Percentiles rank a stretch among this genome's conserved stretches.
These are phyloP conservation scores for Pharnaceum exiguum DNA, from an alignment of 148 eudicot species.

Conservation along the genomic window DNA sequence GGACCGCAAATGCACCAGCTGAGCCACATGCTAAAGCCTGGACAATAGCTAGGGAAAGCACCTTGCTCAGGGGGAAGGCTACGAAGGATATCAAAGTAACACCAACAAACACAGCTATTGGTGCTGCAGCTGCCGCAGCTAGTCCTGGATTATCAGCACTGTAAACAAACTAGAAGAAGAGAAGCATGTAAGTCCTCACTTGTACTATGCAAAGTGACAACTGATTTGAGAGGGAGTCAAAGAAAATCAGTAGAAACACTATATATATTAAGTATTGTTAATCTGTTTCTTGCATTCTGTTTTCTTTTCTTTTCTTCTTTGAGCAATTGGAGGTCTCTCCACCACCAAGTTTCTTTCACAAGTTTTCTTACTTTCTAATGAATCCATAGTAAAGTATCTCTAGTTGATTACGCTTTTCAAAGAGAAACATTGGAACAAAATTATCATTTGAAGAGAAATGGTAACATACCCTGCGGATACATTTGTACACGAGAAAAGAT, in stretches of 20 bases:
- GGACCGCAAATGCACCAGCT: conserved; percentile 58
- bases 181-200: conserved; percentile 24
- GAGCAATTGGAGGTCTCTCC: too few relatives aligned
- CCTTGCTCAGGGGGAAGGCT: conserved; percentile 83
- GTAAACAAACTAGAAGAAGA: conserved; percentile 82
- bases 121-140: conserved; percentile 95
- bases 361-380: neutral
- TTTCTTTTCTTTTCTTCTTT: too few relatives aligned
- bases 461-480: conserved; percentile 87
- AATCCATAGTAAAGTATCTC: neutral
- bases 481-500: conserved; percentile 93
- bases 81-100: conserved; percentile 65
- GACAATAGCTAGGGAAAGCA: conserved; percentile 42
- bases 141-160: conserved; percentile 95
- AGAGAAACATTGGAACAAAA: neutral
- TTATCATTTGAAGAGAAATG: neutral
- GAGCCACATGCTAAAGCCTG: conserved; percentile 76
- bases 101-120: conserved; percentile 73
- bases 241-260: too few relatives aligned
- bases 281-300: too few relatives aligned
- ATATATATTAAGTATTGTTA: too few relatives aligned
- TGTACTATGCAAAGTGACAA: too few relatives aligned
- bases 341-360: too few relatives aligned
- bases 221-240: too few relatives aligned
- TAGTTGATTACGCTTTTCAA: neutral